Base-by-base conservation (phyloP, 1,139 yeast species). In the Yamadazyma buinensis region DNA sequence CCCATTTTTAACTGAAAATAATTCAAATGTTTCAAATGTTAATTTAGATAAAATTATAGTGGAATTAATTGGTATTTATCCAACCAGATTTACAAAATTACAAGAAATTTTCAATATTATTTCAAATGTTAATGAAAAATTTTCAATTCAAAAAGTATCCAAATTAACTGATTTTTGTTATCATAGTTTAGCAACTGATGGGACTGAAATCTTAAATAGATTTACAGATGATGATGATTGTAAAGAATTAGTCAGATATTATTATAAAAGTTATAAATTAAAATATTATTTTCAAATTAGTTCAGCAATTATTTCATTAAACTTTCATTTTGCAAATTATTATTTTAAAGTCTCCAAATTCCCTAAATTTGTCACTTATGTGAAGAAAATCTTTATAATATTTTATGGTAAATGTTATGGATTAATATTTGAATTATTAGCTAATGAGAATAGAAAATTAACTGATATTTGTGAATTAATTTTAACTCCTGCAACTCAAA, bases 401-500 rank as follows among this genome's bases (percentile, higher is more conserved):
- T 37, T 42, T 23, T 39, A 36, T 26, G 13, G 15, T 13, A 27
- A 29, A 14, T 36, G 32, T 21, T 35, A 32, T 20, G 32, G 36
- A 6, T 24, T 36, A 2, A 20, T 39, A 9, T 23, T 19, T 12
- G 40, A 37, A 29, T 22, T 39, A 3, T 24, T 39, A 15, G 34
- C 34, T 21, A 36, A 36, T 14, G 27, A 23, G 7, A 18, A 23
- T 15, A 13, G 38, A n/a, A 52, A 55, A 33, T 59, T 64, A 40
- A 67, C 62, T 7, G 34, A 34, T 21, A 15, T 32, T 12, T 39
- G 39, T 34, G 70, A 64, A 34, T 46, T 64, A 32, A 46, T 65
- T 4, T 41, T 66, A 34, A 66, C 57, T 34, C 71, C 72, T 2
- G 37, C 54, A 7, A 25, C 62, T 4, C 57, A 60, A 32, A 38